These are phyloP conservation scores for Solanum habrochaites DNA, from an alignment of 257 asterid genomes.

Conservation along the genomic window DNA sequence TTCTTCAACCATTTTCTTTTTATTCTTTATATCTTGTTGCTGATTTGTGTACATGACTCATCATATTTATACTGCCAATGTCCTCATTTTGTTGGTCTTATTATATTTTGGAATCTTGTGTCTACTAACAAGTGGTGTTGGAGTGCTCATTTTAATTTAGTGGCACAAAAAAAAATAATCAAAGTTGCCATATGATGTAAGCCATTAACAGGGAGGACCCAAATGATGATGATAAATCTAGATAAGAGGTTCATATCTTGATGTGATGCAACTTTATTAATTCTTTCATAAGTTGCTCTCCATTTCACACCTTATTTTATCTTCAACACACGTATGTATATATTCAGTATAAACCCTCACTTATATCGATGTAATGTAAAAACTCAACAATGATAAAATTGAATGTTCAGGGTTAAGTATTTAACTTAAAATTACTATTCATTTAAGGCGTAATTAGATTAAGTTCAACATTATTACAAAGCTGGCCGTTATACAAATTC, in stretches of 20 bases:
- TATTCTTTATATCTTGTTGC: not conserved
- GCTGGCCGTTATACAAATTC: not conserved
- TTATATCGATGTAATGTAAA: not conserved
- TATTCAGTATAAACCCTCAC: not conserved
- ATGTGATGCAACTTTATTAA: slow-evolving; percentile 40
- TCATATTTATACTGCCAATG: slow-evolving; percentile 15
- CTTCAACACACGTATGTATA: too few relatives aligned
- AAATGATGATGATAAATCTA: not conserved
- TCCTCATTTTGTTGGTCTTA: not conserved
- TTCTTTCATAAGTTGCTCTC: slow-evolving; percentile 34
- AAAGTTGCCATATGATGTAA: slow-evolving; percentile 39
- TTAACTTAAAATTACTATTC: not conserved
- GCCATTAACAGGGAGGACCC: slow-evolving; percentile 19
- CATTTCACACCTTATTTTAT: slow-evolving; percentile 4
- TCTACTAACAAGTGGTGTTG: slow-evolving; percentile 9
- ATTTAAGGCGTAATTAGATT: not conserved
- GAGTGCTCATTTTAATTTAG: slow-evolving; percentile 1
- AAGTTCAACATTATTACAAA: not conserved
- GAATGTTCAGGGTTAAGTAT: not conserved
- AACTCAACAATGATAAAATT: not conserved
- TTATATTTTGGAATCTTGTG: slow-evolving; percentile 23
- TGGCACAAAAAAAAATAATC: slow-evolving; percentile 9
- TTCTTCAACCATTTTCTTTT: slow-evolving; percentile 18
- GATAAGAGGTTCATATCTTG: slow-evolving; percentile 52
- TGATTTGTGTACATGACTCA: not conserved